Percentiles rank a stretch among this genome's conserved stretches.
Conservation (phyloP, 208 protist genomes). For the Leishmania arabica region DNA sequence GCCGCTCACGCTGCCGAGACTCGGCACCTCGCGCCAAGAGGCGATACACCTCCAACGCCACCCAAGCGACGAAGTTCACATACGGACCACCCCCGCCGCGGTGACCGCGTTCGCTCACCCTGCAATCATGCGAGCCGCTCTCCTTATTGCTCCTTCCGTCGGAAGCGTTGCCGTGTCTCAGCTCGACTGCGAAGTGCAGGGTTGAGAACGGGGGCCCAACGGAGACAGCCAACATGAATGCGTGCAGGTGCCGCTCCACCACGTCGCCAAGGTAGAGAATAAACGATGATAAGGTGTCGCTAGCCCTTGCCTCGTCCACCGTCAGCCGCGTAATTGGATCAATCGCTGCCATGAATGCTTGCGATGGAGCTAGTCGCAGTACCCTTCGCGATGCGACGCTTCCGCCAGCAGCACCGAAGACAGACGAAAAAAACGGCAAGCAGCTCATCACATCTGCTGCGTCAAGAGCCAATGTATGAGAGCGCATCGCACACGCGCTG, state of each 20-base stretch:
- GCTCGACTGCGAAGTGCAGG: neutral
- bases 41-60: conserved; percentile 46
- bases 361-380: neutral
- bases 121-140: neutral
- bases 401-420: neutral
- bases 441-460: conserved; percentile 38
- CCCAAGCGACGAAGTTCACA: conserved; percentile 63
- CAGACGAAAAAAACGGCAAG: conserved; percentile 25
- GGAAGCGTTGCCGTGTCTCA: neutral
- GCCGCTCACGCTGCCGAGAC: conserved; percentile 8
- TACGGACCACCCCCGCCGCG: conserved; percentile 18
- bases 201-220: conserved; percentile 10
- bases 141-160: neutral
- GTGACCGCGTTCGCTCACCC: neutral
- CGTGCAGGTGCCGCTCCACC: conserved; percentile 26
- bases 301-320: neutral
- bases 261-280: conserved; percentile 23
- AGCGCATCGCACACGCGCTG: conserved; percentile 15
- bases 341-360: neutral
- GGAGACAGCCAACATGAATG: conserved; percentile 22
- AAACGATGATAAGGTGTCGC: neutral
- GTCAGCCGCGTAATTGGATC: neutral
- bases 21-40: conserved; percentile 36
- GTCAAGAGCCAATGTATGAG: conserved; percentile 45
- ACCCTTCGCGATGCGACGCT: neutral